A percentile compares a stretch with the other conserved stretches of the same genome.
phyloP scores from a whole-genome alignment of 805 yeast genomes.

The Lachancea meyersii region DNA sequence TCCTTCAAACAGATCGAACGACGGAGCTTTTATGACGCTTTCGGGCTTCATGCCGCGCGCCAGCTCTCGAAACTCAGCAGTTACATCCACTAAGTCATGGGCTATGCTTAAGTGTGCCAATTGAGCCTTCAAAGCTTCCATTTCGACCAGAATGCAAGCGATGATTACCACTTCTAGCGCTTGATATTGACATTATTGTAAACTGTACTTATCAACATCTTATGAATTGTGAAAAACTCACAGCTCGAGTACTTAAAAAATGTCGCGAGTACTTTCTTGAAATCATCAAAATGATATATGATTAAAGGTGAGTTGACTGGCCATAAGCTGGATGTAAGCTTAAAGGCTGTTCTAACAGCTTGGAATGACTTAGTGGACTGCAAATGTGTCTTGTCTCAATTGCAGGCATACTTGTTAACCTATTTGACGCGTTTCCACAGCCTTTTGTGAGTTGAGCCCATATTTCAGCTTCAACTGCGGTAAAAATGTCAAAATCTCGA shows the following conservation, averaged over 20 bases:
- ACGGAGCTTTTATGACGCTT: conserved; percentile 50
- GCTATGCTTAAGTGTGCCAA: conserved; percentile 5
- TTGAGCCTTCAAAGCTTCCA: conserved; percentile 9
- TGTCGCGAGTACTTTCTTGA: background rate
- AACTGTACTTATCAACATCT: background rate
- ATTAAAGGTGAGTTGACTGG: background rate
- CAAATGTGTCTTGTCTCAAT: no score
- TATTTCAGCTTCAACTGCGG: background rate
- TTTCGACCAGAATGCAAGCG: background rate
- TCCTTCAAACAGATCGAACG: conserved; percentile 70
- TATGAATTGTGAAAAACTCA: background rate
- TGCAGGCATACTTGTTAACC: no score
- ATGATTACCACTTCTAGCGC: background rate
- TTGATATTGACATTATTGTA: background rate
- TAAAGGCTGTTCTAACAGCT: no score
- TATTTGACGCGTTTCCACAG: no score
- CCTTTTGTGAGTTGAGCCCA: no score
- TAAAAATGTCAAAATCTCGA: background rate
- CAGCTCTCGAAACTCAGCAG: conserved; percentile 42
- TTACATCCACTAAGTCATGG: conserved; percentile 44
- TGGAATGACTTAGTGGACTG: no score
- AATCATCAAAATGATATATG: background rate
- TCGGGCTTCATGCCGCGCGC: conserved; percentile 40
- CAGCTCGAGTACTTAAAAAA: background rate
- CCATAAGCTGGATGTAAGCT: background rate